Percentiles rank a stretch among this genome's conserved stretches.
These are phyloP conservation scores for Nemania serpens DNA, from an alignment of 2,329 filamentous ascomycete species.

Conservation along the genomic window DNA sequence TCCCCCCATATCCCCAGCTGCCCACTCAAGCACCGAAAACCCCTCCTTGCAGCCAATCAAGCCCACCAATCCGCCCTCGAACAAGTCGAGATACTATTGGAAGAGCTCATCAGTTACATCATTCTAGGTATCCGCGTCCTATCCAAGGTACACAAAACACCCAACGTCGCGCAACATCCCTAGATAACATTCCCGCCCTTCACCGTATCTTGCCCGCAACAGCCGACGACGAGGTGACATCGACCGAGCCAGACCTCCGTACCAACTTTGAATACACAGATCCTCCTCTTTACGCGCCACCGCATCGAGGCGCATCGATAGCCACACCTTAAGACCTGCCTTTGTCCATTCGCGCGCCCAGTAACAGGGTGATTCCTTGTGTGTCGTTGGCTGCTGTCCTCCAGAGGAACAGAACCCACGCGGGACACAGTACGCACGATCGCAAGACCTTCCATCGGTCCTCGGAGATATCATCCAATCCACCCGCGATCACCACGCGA, in stretches of 20 bases:
- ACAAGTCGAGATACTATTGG: conserved; percentile 30
- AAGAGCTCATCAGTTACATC: conserved; percentile 41
- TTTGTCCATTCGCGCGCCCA: conserved; percentile 8
- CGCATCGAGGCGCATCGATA: conserved; percentile 23
- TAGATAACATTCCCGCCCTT: conserved; percentile 13
- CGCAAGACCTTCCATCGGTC: conserved; percentile 13
- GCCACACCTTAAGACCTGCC: conserved; percentile 19
- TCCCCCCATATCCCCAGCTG: conserved; percentile 17
- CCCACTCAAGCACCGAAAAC: conserved; percentile 20
- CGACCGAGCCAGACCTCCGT: conserved; percentile 11
- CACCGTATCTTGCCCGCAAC: conserved; percentile 21
- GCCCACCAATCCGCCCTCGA: conserved; percentile 39
- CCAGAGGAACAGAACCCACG: background rate
- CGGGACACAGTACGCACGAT: conserved; percentile 19
- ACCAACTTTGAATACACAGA: conserved; percentile 22
- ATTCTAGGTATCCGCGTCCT: conserved; percentile 28
- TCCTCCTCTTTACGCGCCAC: background rate
- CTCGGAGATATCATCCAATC: conserved; percentile 7
- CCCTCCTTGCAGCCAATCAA: conserved; percentile 39
- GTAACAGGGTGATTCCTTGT: conserved; percentile 24
- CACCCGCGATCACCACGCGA: conserved; percentile 2
- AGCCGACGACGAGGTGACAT: conserved; percentile 23
- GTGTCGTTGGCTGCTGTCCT: conserved; percentile 11
- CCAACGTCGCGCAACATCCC: conserved; percentile 18
- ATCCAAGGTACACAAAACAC: conserved; percentile 10